phyloP scores from a whole-genome alignment of 768 basidiomycete genomes.

The Rhodotorula graminis region DNA sequence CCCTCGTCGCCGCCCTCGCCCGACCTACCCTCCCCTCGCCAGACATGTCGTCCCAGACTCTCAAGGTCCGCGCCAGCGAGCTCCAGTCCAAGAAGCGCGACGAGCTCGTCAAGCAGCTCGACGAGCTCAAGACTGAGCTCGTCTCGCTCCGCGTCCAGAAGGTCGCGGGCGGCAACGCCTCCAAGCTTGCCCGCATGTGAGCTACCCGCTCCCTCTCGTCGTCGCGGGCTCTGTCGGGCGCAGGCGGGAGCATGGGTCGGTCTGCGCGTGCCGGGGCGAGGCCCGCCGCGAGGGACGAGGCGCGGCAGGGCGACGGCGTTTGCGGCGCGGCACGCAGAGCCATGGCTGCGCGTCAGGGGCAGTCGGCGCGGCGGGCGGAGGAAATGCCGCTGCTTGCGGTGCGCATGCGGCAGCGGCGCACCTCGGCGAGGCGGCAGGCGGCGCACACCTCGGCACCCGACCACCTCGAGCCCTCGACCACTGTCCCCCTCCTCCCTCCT shows the following conservation, averaged over 20 bases:
- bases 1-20: neutral
- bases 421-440: neutral
- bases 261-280: neutral
- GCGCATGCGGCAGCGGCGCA: neutral
- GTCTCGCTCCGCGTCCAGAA: constrained; percentile 92
- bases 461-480: too few relatives aligned
- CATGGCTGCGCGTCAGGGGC: neutral
- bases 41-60: constrained; percentile 31
- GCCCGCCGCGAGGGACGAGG: neutral
- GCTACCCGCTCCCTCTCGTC: constrained; percentile 44
- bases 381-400: too few relatives aligned
- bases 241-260: neutral
- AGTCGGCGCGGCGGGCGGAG: neutral
- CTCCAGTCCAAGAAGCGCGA: constrained; percentile 60
- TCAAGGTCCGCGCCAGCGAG: constrained; percentile 40
- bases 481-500: too few relatives aligned
- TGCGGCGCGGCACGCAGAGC: neutral
- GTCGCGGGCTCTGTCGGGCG: neutral
- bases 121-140: constrained; percentile 93
- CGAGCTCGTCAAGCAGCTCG: constrained; percentile 89
- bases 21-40: too few relatives aligned
- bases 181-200: constrained; percentile 96
- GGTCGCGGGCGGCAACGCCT: constrained; percentile 89
- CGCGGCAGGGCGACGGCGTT: neutral
- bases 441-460: too few relatives aligned